A percentile compares a stretch with the other conserved stretches of the same genome.
These are phyloP conservation scores for Fusarium phyllophilum DNA, from an alignment of 2,329 filamentous ascomycete species.

Conservation along the genomic window DNA sequence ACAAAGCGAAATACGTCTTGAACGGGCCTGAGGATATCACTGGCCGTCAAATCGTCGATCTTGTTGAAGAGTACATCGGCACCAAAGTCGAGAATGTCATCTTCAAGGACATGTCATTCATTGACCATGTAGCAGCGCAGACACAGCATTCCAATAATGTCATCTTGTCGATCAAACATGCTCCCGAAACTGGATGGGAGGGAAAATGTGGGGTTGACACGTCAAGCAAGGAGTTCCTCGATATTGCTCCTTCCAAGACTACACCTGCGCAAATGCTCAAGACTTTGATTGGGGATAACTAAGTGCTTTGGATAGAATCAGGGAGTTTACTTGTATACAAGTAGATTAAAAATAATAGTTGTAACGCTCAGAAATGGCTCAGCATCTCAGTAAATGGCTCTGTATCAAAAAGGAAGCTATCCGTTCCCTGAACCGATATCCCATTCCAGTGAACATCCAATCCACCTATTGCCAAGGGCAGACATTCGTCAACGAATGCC, in stretches of 20 bases:
- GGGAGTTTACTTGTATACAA: accelerated
- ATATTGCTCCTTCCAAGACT: background rate
- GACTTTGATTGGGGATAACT: background rate
- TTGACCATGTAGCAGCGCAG: background rate
- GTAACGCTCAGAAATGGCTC: background rate
- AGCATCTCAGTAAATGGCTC: background rate
- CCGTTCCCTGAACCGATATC: background rate
- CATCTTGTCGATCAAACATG: background rate
- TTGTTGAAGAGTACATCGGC: background rate
- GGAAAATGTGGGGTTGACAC: background rate
- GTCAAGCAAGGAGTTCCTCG: background rate
- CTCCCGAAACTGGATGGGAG: background rate
- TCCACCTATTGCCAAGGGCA: background rate
- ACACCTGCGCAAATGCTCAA: background rate
- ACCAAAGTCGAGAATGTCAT: background rate
- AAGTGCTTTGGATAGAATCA: accelerated
- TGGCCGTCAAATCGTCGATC: background rate
- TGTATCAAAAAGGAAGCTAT: constrained; percentile 5
- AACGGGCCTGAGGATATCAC: background rate
- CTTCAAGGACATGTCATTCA: background rate
- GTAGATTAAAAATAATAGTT: accelerated
- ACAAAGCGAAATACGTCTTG: background rate
- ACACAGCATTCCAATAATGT: background rate
- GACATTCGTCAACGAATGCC: background rate
- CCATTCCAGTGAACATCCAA: background rate